These are phyloP conservation scores for Paracorniculantispora psalliotae DNA, from an alignment of 2,329 filamentous ascomycete genomes.

Conservation along the genomic window DNA sequence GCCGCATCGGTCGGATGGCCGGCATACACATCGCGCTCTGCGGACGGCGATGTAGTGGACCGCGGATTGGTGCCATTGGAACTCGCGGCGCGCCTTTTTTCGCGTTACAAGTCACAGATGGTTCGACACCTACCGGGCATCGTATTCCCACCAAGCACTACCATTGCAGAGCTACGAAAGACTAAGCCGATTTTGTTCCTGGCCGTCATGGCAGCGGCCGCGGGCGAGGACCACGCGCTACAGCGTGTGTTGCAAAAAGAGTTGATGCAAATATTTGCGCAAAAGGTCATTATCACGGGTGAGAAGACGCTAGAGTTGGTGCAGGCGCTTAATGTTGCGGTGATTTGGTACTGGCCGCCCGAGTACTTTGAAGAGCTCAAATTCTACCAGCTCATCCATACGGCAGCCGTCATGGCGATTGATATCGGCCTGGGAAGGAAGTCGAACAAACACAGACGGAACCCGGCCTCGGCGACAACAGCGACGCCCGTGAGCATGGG, in stretches of 20 bases:
- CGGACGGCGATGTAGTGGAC: conserved; percentile 49
- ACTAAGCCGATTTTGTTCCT: conserved; percentile 63
- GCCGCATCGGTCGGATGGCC: conserved; percentile 16
- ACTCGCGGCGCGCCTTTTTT: conserved; percentile 50
- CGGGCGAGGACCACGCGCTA: conserved; percentile 49
- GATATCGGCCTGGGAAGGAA: conserved; percentile 69
- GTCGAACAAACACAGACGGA: conserved; percentile 15
- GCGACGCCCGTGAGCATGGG: conserved; percentile 6
- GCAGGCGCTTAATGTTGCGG: conserved; percentile 68
- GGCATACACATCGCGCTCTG: conserved; percentile 20
- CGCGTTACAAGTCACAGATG: conserved; percentile 56
- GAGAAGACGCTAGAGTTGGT: conserved; percentile 81
- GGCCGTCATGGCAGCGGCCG: conserved; percentile 62
- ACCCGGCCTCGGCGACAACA: neutral
- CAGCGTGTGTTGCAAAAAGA: conserved; percentile 63
- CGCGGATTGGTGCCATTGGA: conserved; percentile 54
- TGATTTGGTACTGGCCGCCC: conserved; percentile 83
- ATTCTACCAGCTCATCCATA: conserved; percentile 82
- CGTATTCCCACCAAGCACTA: conserved; percentile 50
- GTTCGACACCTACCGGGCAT: conserved; percentile 57
- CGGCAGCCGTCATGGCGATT: conserved; percentile 75
- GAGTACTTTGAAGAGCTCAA: conserved; percentile 81
- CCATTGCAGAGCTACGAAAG: conserved; percentile 50
- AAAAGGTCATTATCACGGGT: conserved; percentile 67
- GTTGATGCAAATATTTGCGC: conserved; percentile 66